Conservation (phyloP, 805 yeast species). For the Yamadazyma nakazawae region DNA sequence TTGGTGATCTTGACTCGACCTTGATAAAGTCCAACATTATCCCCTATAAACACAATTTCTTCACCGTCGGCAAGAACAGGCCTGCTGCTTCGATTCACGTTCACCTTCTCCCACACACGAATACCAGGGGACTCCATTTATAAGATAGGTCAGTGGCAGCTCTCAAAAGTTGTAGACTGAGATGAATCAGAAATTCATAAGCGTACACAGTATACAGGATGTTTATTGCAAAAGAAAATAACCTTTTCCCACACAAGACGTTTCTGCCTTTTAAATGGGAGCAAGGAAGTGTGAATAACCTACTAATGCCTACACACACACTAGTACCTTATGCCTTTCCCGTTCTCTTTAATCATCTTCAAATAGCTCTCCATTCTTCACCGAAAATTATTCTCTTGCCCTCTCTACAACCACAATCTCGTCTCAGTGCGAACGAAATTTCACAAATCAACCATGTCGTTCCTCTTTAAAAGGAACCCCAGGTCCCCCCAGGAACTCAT, state of each 20-base stretch:
- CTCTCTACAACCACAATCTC: too few relatives aligned
- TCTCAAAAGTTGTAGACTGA: background rate
- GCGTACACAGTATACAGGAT: background rate
- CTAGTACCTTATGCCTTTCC: too few relatives aligned
- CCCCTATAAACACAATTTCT: slow-evolving; percentile 30
- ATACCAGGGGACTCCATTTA: background rate
- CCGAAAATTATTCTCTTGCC: too few relatives aligned
- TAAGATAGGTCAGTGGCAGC: background rate
- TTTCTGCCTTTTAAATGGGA: too few relatives aligned
- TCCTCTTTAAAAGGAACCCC: slow-evolving; percentile 85
- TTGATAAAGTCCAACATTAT: slow-evolving; percentile 69
- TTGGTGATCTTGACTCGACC: slow-evolving; percentile 62
- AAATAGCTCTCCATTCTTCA: too few relatives aligned
- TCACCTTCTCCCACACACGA: slow-evolving; percentile 25
- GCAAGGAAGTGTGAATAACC: too few relatives aligned
- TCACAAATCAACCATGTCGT: slow-evolving; percentile 58
- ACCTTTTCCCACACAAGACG: too few relatives aligned
- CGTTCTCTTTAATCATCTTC: too few relatives aligned
- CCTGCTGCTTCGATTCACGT: slow-evolving; percentile 37
- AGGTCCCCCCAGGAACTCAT: slow-evolving; percentile 86
- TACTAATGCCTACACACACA: too few relatives aligned
- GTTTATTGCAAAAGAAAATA: too few relatives aligned
- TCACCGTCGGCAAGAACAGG: slow-evolving; percentile 36
- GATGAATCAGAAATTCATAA: background rate
- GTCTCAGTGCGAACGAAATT: background rate